These are phyloP conservation scores for Tetrapisispora nanseiensis DNA, from an alignment of 805 yeast genomes.

Conservation along the genomic window DNA sequence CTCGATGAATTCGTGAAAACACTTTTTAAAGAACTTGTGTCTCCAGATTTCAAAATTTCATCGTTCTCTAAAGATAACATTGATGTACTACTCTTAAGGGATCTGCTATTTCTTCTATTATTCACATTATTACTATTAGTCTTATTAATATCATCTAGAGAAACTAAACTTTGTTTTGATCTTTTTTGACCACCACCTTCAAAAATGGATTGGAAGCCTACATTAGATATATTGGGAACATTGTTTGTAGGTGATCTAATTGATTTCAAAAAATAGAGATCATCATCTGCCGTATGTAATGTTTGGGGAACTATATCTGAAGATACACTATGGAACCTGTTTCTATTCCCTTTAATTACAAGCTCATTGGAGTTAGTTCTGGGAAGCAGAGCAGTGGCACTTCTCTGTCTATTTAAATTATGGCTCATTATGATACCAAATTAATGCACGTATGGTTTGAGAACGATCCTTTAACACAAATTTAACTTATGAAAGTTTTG, in stretches of 20 bases:
- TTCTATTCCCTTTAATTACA: not conserved
- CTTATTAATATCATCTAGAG: not conserved
- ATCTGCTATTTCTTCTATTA: not conserved
- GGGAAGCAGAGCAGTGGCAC: conserved; percentile 8
- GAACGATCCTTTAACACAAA: too few relatives aligned
- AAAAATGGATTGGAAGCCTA: conserved; percentile 25
- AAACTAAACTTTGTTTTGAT: conserved; percentile 13
- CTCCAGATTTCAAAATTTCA: not conserved
- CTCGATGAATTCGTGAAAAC: conserved; percentile 6
- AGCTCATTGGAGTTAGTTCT: not conserved
- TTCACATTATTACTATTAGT: not conserved
- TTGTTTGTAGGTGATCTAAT: conserved; percentile 8
- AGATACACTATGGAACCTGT: conserved; percentile 21
- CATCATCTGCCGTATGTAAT: conserved; percentile 14
- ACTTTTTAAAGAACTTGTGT: conserved; percentile 7
- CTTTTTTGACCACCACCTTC: conserved; percentile 15
- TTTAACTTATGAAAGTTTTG: too few relatives aligned
- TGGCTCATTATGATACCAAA: conserved; percentile 4
- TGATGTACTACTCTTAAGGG: not conserved
- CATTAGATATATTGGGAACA: conserved; percentile 18
- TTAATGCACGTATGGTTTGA: too few relatives aligned
- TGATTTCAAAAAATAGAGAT: not conserved
- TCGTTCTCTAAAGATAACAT: not conserved
- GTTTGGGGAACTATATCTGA: conserved; percentile 27
- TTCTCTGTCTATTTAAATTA: conserved; percentile 8